Base-by-base conservation (phyloP, 495 filamentous ascomycete species). In the Gamarada debralockiae region DNA sequence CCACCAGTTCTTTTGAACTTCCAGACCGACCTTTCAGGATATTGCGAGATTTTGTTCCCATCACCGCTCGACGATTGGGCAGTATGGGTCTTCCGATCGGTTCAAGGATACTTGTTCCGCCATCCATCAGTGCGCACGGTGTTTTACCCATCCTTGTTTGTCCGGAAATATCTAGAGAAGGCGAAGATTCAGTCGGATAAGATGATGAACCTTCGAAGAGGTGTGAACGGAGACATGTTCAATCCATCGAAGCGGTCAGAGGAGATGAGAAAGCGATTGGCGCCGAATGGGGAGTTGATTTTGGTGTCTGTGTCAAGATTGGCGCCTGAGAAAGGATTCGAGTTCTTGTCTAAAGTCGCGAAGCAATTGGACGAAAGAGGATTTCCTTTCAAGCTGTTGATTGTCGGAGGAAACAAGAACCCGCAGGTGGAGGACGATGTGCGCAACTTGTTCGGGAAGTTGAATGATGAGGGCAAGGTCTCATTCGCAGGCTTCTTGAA, bases 281-380 rank as follows among this genome's bases (percentile, higher is more conserved):
- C 79, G 4, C 79, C 79, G 0, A 73, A 76, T 29, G 76, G 73
- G 13, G 81, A 86, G 62, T 70, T 79, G 40, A 74, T 86, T 47
- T 67, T 86, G 24, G 70, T 80, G 48, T 80, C 70, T 48, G 79
- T 83, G 3, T 77, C 77, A 21, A 74, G 82, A 22, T 62, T 86
- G 27, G 81, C 80, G 1, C 79, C 79, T 0, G 82, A 84, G 62
- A 86, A 86, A 60, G 82, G 82, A 0, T 84, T 83, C 58, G 74
- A 77, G 43, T 84, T 84, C 59, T 70, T 84, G 18, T 75, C 80
- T 6, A 56, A 77, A 37, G 78, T 66, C 9, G 75, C 73, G 0
- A 61, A 57, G 15, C 61, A 67, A 44, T 64, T 86, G 25, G 74
- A 73, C n/a, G 66, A 68, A n/a, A 67, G 65, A n/a, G 72, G 73